Evolutionary conservation across 768 basidiomycete genomes (phyloP), one percentile per base, ranked within the genome.

Genomic region (Sarcomyxa edulis): DNA sequence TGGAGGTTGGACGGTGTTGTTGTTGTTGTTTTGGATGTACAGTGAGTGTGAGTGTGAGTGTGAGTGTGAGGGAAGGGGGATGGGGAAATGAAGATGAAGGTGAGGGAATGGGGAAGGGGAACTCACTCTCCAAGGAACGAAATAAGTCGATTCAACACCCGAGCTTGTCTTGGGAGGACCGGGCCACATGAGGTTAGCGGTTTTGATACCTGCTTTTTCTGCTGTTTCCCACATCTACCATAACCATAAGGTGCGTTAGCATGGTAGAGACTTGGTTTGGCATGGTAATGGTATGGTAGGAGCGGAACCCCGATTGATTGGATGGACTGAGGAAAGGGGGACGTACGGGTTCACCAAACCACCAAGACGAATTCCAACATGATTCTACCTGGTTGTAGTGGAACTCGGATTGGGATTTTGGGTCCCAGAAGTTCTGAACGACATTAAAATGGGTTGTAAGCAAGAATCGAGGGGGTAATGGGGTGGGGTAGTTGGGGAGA

Each of bases 131-230:
- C 84, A 94, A 8, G 87, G 87, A 26, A 92, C 60, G 47, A 81
- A 89, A 45, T 88, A 88, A 0, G 81, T 83, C 7, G 89, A 70
- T 11, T 75, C 69, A 2, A 62, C 66, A 2, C 89, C 90, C 7
- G 74, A 70, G 2, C 50, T 58, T 0, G 87, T 91, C 47, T 65
- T 68, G 0, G 85, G 78, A 21, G 92, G 92, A 9, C 92, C 92
- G 7, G 87, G 87, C 89, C 92, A 96, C 92, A 96, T 96, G 30
- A 92, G 68, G 49, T 93, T 92, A 1, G 89, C 92, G 4, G 86
- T 84, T 24, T 76, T 65, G 8, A 90, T 56, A 0, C 83, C 83
- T 4, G 81, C 78, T 42, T 77, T 81, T 42, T 67, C 72, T 2
- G 83, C 87, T 0, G 91, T 93, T 53, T 90, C 87, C 92, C 93